phyloP scores from a whole-genome alignment of 2,329 filamentous ascomycete species.

The Dendrostoma leiphaemia region DNA sequence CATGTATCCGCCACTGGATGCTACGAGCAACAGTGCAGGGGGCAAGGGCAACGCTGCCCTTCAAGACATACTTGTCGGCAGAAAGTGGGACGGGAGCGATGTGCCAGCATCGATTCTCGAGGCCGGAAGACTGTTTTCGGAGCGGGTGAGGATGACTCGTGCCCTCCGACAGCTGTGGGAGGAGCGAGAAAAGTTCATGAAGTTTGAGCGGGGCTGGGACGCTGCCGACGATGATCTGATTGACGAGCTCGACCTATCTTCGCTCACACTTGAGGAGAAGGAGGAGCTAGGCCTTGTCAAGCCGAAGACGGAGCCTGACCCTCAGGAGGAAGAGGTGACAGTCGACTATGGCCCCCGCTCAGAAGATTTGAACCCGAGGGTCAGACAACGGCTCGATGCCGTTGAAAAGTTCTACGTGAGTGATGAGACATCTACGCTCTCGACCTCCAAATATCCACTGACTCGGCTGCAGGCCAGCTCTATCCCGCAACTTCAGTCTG shows the following conservation, averaged over 20 bases:
- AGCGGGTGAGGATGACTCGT: conserved; percentile 84
- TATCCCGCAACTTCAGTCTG: conserved; percentile 83
- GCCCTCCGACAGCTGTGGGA: conserved; percentile 94
- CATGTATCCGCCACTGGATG: conserved; percentile 90
- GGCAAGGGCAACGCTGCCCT: conserved; percentile 82
- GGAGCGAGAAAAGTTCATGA: conserved; percentile 86
- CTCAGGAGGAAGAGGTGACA: conserved; percentile 37
- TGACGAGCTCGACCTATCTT: conserved; percentile 37
- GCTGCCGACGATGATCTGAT: conserved; percentile 43
- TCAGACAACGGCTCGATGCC: conserved; percentile 64
- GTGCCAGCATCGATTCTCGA: conserved; percentile 94
- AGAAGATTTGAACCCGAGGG: conserved; percentile 47
- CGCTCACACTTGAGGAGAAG: conserved; percentile 38
- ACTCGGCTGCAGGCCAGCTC: conserved; percentile 58
- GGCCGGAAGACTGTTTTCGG: conserved; percentile 88
- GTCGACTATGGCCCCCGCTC: conserved; percentile 52
- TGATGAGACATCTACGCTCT: too few relatives aligned
- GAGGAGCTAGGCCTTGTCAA: conserved; percentile 47
- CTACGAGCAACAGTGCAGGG: conserved; percentile 82
- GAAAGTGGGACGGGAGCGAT: conserved; percentile 90
- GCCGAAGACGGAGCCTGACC: conserved; percentile 33
- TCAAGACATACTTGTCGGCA: conserved; percentile 76
- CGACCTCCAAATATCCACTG: conserved; percentile 22
- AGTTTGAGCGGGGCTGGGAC: conserved; percentile 88
- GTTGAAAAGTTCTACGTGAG: conserved; percentile 86